Evolutionary conservation across 2,329 filamentous ascomycete genomes (phyloP).

Genomic region (Colletotrichum australisinense): DNA sequence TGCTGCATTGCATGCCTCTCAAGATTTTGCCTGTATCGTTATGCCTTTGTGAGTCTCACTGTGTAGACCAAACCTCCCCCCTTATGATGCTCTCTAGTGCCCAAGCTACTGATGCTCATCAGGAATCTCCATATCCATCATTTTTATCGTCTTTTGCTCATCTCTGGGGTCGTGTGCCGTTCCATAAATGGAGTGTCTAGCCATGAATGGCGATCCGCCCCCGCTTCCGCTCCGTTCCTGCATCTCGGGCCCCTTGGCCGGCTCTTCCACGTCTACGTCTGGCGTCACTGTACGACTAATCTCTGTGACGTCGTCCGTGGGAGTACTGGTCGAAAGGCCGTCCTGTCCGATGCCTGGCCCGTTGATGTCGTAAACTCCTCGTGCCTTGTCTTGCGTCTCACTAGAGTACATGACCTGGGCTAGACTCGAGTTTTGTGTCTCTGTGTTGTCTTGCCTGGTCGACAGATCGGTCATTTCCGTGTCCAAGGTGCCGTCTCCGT

Average conservation of each 20-base stretch:
- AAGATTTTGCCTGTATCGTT: background rate
- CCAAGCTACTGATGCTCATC: slow-evolving; percentile 38
- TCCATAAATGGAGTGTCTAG: slow-evolving; percentile 32
- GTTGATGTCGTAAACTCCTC: slow-evolving; percentile 34
- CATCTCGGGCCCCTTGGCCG: slow-evolving; percentile 55
- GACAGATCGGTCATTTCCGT: slow-evolving; percentile 44
- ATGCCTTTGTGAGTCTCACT: background rate
- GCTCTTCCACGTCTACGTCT: slow-evolving; percentile 28
- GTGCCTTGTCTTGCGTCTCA: slow-evolving; percentile 30
- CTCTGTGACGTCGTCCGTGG: slow-evolving; percentile 36
- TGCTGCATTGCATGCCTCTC: background rate
- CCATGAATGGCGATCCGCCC: slow-evolving; percentile 40
- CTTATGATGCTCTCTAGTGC: slow-evolving; percentile 16
- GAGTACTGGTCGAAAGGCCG: slow-evolving; percentile 21
- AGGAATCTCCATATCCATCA: slow-evolving; percentile 53
- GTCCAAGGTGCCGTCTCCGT: slow-evolving; percentile 38
- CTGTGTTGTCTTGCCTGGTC: background rate
- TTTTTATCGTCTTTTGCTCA: slow-evolving; percentile 39
- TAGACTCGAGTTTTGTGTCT: background rate
- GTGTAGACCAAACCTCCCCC: background rate
- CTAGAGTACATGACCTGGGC: slow-evolving; percentile 13
- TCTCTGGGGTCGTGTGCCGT: slow-evolving; percentile 28
- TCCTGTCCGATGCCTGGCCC: slow-evolving; percentile 32
- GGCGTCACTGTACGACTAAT: slow-evolving; percentile 33
- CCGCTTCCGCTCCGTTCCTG: slow-evolving; percentile 49